Base-by-base conservation (phyloP, 768 basidiomycete genomes). In the Porpolomopsis calyptriformis region DNA sequence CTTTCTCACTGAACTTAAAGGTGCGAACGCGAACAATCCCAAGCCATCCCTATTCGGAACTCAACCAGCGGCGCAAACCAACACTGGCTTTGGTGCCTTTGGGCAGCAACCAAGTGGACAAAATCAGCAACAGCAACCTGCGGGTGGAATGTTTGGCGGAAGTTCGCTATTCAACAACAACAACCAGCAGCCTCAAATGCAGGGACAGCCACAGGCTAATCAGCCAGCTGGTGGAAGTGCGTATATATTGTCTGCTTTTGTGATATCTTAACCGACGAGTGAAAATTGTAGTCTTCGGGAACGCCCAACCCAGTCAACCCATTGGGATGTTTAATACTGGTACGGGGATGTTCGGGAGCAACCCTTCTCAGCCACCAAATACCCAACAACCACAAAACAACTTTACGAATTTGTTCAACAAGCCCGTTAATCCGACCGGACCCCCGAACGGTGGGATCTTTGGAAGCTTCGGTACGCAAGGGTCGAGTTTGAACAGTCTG, bases 21-120 rank as follows among this genome's bases (percentile, higher is more conserved):
- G 66, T 48, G 47, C 51, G 6, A 51, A 55, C 42, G 55, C 58
- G 33, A 59, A 60, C 46, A 55, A 66, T 18, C 49, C 63, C 16
- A 76, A 77, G 47, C 66, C 76, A 4, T 63, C 64, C 12, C 56
- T 76, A 20, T 79, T 80, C 46, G 74, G 77, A 24, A 39, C 57
- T 36, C 72, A 77, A 48, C 66, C 72, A 26, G 49, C 60, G 2
- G 54, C 54, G 8, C 49, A 51, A 24, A 48, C 67, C 20, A 52
- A 63, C 24, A 60, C 63, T 16, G 60, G 61, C 19, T 71, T 70
- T 45, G 67, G 69, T n/a, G 59, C 60, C 7, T 68, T 70, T 27
- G 69, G 66, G 22, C 57, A 61, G 29, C 64, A 59, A 50, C 67
- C 64, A 50, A 51, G 52, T 19, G 55, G 60, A 38, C 62, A 55